These are phyloP conservation scores for Coffea eugenioides DNA, from an alignment of 257 asterid species.

Conservation along the genomic window DNA sequence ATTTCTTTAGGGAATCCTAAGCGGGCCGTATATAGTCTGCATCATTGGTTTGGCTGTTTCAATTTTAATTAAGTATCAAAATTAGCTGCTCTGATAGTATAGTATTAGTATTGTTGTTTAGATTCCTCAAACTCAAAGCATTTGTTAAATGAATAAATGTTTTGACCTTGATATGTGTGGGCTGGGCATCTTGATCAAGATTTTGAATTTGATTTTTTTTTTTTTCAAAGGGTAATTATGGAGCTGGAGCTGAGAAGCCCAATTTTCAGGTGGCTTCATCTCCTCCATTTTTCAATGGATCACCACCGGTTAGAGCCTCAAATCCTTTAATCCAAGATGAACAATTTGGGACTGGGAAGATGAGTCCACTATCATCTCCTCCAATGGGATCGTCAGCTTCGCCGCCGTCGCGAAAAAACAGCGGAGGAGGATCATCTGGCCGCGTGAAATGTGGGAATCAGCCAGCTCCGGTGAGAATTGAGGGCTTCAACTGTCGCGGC, in stretches of 20 bases:
- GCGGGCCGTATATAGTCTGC: too few species aligned
- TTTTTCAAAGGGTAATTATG: slow-evolving; percentile 22
- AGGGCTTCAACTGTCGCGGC: slow-evolving; percentile 64
- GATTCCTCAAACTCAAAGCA: neutral
- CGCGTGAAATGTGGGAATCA: slow-evolving; percentile 40
- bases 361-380: slow-evolving; percentile 34
- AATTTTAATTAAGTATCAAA: neutral
- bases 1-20: neutral
- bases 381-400: slow-evolving; percentile 28
- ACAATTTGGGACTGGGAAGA: slow-evolving; percentile 34
- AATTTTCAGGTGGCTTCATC: slow-evolving; percentile 44
- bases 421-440: slow-evolving; percentile 43
- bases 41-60: neutral
- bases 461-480: slow-evolving; percentile 52
- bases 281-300: slow-evolving; percentile 50
- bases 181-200: neutral
- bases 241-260: slow-evolving; percentile 30
- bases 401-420: slow-evolving; percentile 20
- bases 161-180: neutral
- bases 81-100: neutral
- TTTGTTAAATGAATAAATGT: neutral
- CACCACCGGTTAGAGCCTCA: slow-evolving; percentile 56
- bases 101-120: too few species aligned
- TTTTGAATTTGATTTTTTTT: neutral
- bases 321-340: slow-evolving; percentile 60